A percentile compares a stretch with the other conserved stretches of the same genome.
Evolutionary conservation across 805 yeast genomes (phyloP).

Genomic region (Starmerella etchellsii): DNA sequence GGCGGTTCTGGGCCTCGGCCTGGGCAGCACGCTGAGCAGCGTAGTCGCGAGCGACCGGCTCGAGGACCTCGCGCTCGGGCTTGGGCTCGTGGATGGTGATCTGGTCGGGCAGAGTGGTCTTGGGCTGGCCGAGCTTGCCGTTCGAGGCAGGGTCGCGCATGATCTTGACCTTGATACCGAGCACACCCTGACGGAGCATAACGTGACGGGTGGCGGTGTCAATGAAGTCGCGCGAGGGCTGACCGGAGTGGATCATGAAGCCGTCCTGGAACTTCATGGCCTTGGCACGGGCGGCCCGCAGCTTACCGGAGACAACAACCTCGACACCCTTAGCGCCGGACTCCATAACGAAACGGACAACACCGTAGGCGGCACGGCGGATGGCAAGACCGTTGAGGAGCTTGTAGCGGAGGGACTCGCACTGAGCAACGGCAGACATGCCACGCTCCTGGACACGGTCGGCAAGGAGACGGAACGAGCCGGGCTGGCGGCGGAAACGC

Average conservation of each 20-base stretch:
- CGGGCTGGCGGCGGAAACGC: constrained; percentile 95
- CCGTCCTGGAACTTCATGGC: constrained; percentile 99
- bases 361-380: constrained; percentile 99
- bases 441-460: constrained; percentile 99
- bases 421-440: constrained; percentile 98
- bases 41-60: constrained; percentile 64
- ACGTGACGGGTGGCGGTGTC: constrained; percentile 99
- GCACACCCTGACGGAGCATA: constrained; percentile 98
- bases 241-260: constrained; percentile 99
- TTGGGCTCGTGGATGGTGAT: constrained; percentile 87
- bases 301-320: constrained; percentile 98
- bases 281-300: constrained; percentile 99
- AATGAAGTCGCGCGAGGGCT: constrained; percentile 97
- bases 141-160: constrained; percentile 84
- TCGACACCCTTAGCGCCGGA: constrained; percentile 99
- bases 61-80: constrained; percentile 51
- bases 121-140: constrained; percentile 30
- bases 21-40: constrained; percentile 9
- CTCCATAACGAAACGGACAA: constrained; percentile 98
- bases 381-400: constrained; percentile 96
- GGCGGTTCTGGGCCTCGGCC: constrained; percentile 8
- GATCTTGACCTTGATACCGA: constrained; percentile 98
- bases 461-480: constrained; percentile 87
- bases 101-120: constrained; percentile 76
- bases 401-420: constrained; percentile 97